phyloP scores from a whole-genome alignment of 1,139 yeast genomes.

The Hansenula sp. region DNA sequence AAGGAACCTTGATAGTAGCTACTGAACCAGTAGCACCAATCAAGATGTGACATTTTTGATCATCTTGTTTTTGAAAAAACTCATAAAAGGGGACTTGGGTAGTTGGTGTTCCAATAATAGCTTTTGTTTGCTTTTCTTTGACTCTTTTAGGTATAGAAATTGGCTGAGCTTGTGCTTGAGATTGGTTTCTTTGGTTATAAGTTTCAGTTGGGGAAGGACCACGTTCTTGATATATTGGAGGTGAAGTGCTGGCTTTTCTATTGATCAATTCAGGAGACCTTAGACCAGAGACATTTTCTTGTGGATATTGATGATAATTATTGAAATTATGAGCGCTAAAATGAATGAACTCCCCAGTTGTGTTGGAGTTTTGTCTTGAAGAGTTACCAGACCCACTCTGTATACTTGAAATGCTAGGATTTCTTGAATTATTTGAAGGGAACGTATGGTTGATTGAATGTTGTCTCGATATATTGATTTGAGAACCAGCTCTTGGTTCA shows the following conservation, averaged over 20 bases:
- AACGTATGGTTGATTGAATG: constrained; percentile 3
- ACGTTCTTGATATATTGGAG: neutral
- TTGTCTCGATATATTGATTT: constrained; percentile 7
- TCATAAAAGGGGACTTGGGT: constrained; percentile 76
- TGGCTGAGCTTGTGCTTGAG: neutral
- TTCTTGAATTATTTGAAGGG: constrained; percentile 11
- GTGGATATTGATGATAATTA: constrained; percentile 4
- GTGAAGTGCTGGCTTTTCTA: constrained; percentile 1
- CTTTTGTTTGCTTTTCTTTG: constrained; percentile 29
- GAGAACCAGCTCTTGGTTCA: constrained; percentile 1
- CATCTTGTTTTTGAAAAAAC: constrained; percentile 67
- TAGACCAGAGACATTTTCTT: neutral
- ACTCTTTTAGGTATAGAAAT: constrained; percentile 8
- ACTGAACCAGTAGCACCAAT: constrained; percentile 95
- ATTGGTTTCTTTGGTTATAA: constrained; percentile 1
- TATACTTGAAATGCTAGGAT: constrained; percentile 14
- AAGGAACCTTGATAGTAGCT: constrained; percentile 89
- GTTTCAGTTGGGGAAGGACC: constrained; percentile 4
- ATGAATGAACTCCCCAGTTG: constrained; percentile 16
- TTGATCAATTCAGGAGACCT: neutral
- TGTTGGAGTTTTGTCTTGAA: constrained; percentile 23
- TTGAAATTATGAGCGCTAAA: constrained; percentile 13
- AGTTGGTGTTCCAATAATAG: constrained; percentile 45
- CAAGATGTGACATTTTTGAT: constrained; percentile 78
- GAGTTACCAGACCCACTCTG: constrained; percentile 13